Evolutionary conservation across 2,329 filamentous ascomycete species (phyloP).

Genomic region (Exophiala dermatitidis): DNA sequence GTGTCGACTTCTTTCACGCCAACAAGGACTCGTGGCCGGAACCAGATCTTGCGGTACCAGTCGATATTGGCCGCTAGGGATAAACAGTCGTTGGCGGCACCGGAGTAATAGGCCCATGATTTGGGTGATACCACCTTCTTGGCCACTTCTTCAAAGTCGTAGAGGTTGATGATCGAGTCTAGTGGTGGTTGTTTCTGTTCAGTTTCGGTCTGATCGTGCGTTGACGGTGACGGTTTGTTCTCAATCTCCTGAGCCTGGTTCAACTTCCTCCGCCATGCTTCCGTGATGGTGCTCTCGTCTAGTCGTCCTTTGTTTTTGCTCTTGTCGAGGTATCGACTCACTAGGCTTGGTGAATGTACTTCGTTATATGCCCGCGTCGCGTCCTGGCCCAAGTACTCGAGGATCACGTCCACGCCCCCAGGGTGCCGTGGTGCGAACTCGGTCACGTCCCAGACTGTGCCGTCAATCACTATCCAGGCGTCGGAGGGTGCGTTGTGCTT

Average conservation of each 20-base stretch:
- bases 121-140: conserved; percentile 1
- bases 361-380: conserved; percentile 41
- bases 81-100: conserved; percentile 12
- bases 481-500: conserved; percentile 27
- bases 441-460: conserved; percentile 60
- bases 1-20: conserved; percentile 30
- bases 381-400: conserved; percentile 41
- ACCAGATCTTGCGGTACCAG: conserved; percentile 13
- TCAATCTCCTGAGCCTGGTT: too few species aligned
- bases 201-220: too few species aligned
- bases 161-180: background rate
- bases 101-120: conserved; percentile 14
- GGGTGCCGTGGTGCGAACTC: conserved; percentile 58
- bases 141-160: conserved; percentile 16
- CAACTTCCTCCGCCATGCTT: background rate
- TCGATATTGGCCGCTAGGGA: conserved; percentile 17
- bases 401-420: conserved; percentile 44
- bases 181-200: too few species aligned
- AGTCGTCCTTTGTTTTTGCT: conserved; percentile 1
- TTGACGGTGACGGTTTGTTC: too few species aligned
- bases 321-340: conserved; percentile 18
- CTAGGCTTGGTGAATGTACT: conserved; percentile 31
- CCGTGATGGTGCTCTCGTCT: background rate
- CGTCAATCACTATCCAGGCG: conserved; percentile 62
- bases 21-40: conserved; percentile 41